A percentile compares a stretch with the other conserved stretches of the same genome.
Conservation (phyloP, 176 grass and related monocot genomes). For the Leersia perrieri region DNA sequence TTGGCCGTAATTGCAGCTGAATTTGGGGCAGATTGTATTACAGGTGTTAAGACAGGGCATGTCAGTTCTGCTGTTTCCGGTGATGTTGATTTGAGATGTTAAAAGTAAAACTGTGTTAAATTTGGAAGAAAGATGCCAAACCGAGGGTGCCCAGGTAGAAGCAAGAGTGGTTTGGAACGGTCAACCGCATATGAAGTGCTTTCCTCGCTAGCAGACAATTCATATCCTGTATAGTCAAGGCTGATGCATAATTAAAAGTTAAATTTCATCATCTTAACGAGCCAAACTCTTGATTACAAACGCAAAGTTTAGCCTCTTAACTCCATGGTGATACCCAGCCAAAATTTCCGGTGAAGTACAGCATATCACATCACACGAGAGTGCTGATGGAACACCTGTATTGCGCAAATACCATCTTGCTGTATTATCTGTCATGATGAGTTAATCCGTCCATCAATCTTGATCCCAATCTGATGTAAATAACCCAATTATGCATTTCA, state of each 20-base stretch:
- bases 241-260: neutral
- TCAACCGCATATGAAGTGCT: neutral
- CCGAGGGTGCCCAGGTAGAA: neutral
- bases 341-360: neutral
- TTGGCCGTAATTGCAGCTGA: neutral
- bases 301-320: too few relatives aligned
- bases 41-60: neutral
- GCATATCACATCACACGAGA: neutral
- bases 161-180: conserved; percentile 1
- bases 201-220: neutral
- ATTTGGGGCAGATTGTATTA: neutral
- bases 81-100: neutral
- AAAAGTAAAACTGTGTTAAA: neutral
- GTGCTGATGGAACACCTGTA: conserved; percentile 14
- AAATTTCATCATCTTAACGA: neutral
- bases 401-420: neutral
- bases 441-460: neutral
- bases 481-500: neutral
- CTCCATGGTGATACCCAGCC: neutral
- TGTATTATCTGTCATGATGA: neutral
- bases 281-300: neutral
- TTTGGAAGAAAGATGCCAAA: neutral
- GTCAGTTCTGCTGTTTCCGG: neutral
- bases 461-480: neutral
- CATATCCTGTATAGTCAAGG: neutral